Evolutionary conservation across 495 filamentous ascomycete genomes (phyloP), one percentile per base, ranked within the genome.

Genomic region (Neurospora sp.): DNA sequence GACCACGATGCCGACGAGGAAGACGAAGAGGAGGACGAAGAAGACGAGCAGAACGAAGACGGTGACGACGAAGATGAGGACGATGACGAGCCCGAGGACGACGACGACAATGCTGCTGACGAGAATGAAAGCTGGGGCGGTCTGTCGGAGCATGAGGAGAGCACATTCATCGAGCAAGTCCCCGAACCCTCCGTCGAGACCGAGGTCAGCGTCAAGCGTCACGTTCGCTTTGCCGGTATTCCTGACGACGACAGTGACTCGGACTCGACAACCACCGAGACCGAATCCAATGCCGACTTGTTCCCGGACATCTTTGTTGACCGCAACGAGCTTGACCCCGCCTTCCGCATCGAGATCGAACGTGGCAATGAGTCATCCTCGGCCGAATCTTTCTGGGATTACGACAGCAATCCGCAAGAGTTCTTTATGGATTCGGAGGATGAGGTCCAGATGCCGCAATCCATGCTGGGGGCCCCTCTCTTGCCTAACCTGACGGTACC

Each of bases 261-360:
- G n/a, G 85, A 87, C 71, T 81, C 78, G n/a, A 85, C 83, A 16
- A 81, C 81, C 12, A 82, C 80, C 48, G 84, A 87, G 72, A 82
- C 80, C 6, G 83, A 85, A 12, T 81, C 83, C 69, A 71, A 82
- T 18, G 78, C 81, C 22, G 85, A 86, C 72, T 87, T 91, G 70
- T 91, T 91, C 70, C 90, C 90, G 1, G 87, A 91, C 74, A 87
- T 93, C 69, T 93, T 93, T 76, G 82, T 93, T 44, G 88, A 91
- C 69, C 90, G 92, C 77, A 90, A 89, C 80, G 84, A 86, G 27
- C 83, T 94, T 22, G 90, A 92, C 76, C 91, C 90, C 18, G 84
- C 84, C 69, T 86, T 94, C 74, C 90, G 89, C 74, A 87, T 86
- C 53, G 88, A 91, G 83, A 89, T 92, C 71, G 91, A 94, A 76